phyloP scores from a whole-genome alignment of 2,329 filamentous ascomycete species.

The Colletotrichum melonis region DNA sequence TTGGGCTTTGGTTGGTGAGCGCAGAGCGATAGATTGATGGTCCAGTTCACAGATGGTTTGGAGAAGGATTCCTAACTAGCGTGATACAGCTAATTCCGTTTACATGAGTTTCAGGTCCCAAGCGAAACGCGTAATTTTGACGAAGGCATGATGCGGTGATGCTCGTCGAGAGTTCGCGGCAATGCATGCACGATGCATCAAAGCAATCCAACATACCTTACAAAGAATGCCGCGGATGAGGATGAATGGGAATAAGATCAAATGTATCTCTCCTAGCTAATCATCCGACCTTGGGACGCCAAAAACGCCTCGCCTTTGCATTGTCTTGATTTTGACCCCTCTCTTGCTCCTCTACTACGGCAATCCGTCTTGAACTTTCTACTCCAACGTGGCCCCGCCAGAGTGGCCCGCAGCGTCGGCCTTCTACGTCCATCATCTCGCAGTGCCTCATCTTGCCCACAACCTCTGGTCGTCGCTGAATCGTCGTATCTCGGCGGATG shows the following conservation, averaged over 20 bases:
- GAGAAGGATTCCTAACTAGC: not conserved
- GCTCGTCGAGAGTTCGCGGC: no score
- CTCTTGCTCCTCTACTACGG: not conserved
- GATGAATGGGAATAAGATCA: no score
- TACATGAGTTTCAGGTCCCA: not conserved
- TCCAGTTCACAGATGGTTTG: not conserved
- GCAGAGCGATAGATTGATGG: not conserved
- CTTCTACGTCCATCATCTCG: no score
- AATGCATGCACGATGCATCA: no score
- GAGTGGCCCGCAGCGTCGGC: no score
- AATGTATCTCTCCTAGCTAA: not conserved
- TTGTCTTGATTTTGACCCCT: not conserved
- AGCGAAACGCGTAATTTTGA: no score
- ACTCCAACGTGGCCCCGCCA: no score
- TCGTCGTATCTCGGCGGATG: not conserved
- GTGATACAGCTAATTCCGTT: not conserved
- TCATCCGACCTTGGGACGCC: conserved; percentile 2
- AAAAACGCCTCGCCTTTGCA: conserved; percentile 23
- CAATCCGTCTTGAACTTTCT: no score
- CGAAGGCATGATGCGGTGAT: no score
- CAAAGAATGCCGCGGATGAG: no score
- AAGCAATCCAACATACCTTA: no score
- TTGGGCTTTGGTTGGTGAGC: not conserved
- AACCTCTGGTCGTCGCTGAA: not conserved
- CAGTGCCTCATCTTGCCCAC: not conserved